Conservation (phyloP, 1,284 basidiomycete genomes). For the Sporisorium graminicola region DNA sequence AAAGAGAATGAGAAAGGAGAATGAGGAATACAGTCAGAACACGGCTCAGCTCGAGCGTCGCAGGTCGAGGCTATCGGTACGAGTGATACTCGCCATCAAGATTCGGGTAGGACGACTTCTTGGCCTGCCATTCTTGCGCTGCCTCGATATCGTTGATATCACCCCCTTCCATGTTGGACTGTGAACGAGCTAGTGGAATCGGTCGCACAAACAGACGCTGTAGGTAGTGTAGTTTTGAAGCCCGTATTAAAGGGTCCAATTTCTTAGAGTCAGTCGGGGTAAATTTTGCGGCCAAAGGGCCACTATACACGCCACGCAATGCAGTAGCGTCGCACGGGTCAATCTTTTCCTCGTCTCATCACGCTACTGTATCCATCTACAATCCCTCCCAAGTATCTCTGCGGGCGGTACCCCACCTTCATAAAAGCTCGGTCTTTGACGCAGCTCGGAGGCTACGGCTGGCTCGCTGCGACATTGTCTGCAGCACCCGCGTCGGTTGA, state of each 20-base stretch:
- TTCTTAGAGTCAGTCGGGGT: not conserved
- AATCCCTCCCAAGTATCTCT: not conserved
- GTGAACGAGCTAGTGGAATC: not conserved
- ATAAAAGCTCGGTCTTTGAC: not conserved
- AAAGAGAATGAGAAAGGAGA: not conserved
- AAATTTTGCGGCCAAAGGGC: not conserved
- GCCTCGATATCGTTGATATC: conserved; percentile 35
- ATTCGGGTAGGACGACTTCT: conserved; percentile 32
- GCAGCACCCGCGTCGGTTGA: not conserved
- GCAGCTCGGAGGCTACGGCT: not conserved
- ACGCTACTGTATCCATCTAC: not conserved
- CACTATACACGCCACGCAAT: not conserved
- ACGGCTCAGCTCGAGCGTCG: not conserved
- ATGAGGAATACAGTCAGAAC: not conserved
- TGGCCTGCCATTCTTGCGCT: conserved; percentile 30
- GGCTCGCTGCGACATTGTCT: not conserved
- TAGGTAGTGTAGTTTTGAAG: not conserved
- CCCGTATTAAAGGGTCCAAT: conserved; percentile 14
- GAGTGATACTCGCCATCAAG: conserved; percentile 31
- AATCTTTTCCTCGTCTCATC: not conserved
- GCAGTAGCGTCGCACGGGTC: conserved; percentile 6
- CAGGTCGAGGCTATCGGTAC: too few relatives aligned
- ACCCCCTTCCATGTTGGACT: not conserved
- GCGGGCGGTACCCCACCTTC: not conserved
- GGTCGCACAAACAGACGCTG: not conserved